phyloP scores from a whole-genome alignment of 257 asterid genomes.

The Fraxinus pennsylvanica region DNA sequence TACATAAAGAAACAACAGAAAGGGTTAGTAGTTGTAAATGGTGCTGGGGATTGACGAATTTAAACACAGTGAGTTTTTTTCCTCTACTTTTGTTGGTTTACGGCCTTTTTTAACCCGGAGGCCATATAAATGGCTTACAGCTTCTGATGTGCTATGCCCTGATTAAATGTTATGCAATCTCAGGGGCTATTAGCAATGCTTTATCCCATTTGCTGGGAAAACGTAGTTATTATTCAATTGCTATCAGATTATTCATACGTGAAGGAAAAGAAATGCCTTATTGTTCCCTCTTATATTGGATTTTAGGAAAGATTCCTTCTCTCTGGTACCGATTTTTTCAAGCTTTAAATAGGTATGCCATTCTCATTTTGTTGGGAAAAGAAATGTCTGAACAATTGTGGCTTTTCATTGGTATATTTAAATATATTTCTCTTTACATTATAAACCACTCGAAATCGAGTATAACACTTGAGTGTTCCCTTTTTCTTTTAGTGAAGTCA shows the following conservation, averaged over 20 bases:
- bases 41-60: not conserved
- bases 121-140: no score
- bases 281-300: not conserved
- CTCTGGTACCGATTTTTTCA: not conserved
- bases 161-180: not conserved
- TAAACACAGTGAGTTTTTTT: not conserved
- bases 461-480: not conserved
- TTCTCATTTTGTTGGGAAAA: not conserved
- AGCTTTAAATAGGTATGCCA: not conserved
- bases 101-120: not conserved
- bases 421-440: no score
- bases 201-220: not conserved
- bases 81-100: not conserved
- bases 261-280: not conserved
- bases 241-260: not conserved
- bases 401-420: no score
- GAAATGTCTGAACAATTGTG: not conserved
- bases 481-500: not conserved
- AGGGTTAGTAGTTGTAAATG: not conserved
- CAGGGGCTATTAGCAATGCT: not conserved
- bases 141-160: no score
- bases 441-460: not conserved
- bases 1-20: not conserved
- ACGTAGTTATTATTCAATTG: no score
- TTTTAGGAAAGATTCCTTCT: not conserved